Evolutionary conservation across 2,329 filamentous ascomycete genomes (phyloP), one percentile per base, ranked within the genome.

Genomic region (Colletotrichum tabaci): DNA sequence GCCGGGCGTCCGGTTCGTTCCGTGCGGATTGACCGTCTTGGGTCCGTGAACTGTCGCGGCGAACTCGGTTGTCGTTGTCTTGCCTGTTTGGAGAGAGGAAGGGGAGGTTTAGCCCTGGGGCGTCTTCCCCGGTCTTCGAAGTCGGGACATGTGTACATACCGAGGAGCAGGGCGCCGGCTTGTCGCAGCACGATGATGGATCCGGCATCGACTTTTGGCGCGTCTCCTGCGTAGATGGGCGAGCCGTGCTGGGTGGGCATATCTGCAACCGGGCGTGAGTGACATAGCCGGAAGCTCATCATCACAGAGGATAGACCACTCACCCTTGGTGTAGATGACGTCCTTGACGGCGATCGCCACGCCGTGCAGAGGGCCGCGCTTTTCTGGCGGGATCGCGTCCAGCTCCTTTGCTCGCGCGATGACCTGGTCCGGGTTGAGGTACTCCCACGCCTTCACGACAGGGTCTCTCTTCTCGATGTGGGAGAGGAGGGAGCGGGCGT

Each of bases 1-100:
- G 0, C 91, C 91, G 0, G 91, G 91, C 0, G 91, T 93, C 5
- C 92, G 86, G 0, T 84, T 85, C 2, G 82, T 78, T 77, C 93
- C 60, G 74, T 94, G 93, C 0, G 91, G 89, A 76, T 93, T 93
- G 4, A 79, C 77, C 1, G 89, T 90, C 61, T 83, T 83, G 1
- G 87, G 84, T 0, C 90, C 90, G 16, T 82, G 79, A 1, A 83
- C 84, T 0, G 85, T 89, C 2, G 88, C 86, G 0, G 90, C 89
- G 74, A 93, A 92, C 75, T 92, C 90, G 0, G 91, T 91, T 0
- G 90, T 93, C 0, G 86, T 88, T 4, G 81, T 82, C 65, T 82
- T 82, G 46, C 78, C 77, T 77, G 23, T 23, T 30, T 21, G 10
- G 12, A 10, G 30, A 7, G 30, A 35, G 30, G 30, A 35, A 9